Evolutionary conservation across 768 basidiomycete genomes (phyloP).

Genomic region (Dacryopinax primogenitus): DNA sequence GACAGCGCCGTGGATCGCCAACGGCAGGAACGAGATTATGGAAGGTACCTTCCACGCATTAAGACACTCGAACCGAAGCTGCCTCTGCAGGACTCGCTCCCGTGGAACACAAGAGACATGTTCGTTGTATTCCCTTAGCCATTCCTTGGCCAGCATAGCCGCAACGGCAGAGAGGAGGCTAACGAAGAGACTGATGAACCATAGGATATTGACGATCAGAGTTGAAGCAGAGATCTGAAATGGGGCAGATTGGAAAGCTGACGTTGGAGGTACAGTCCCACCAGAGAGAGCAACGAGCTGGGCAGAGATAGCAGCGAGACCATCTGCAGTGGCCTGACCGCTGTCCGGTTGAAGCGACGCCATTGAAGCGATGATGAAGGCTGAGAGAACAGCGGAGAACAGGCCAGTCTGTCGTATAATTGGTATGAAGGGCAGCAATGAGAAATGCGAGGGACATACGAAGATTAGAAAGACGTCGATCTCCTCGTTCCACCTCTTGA

Average conservation of each 20-base stretch:
- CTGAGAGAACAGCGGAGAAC: constrained; percentile 25
- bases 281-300: neutral
- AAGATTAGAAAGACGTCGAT: constrained; percentile 34
- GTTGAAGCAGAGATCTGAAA: constrained; percentile 23
- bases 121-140: constrained; percentile 33
- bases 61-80: constrained; percentile 33
- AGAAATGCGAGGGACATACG: too few species aligned
- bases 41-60: constrained; percentile 30
- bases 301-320: neutral
- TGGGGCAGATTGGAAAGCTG: too few species aligned
- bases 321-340: constrained; percentile 12
- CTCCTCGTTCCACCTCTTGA: constrained; percentile 32
- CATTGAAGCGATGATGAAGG: constrained; percentile 24
- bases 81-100: constrained; percentile 32
- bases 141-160: constrained; percentile 39
- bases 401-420: constrained; percentile 27
- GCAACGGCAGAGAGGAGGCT: constrained; percentile 33
- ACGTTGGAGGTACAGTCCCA: too few species aligned
- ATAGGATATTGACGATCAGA: constrained; percentile 32
- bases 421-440: too few species aligned
- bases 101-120: constrained; percentile 20
- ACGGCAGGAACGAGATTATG: constrained; percentile 35
- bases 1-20: constrained; percentile 39
- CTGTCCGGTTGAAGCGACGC: constrained; percentile 18
- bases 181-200: constrained; percentile 30